Conservation (phyloP, 768 basidiomycete species). For the Serendipita sp. region DNA sequence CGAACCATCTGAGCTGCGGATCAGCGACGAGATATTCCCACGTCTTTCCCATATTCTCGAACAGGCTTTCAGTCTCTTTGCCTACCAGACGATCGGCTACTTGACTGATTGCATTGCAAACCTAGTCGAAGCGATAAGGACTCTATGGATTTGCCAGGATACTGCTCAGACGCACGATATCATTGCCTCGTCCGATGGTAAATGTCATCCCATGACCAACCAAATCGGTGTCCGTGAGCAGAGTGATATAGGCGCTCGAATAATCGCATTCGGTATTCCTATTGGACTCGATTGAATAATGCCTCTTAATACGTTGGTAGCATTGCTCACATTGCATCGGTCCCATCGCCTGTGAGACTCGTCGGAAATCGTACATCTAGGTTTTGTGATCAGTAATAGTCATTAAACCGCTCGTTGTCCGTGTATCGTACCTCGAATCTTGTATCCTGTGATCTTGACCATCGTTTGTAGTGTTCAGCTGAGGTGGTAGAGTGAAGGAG, state of each 20-base stretch:
- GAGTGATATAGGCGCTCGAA: conserved; percentile 77
- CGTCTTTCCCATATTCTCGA: conserved; percentile 78
- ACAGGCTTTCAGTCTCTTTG: conserved; percentile 65
- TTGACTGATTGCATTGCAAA: conserved; percentile 65
- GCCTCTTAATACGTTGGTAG: background rate
- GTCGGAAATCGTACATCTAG: conserved; percentile 87
- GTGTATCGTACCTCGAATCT: conserved; percentile 36
- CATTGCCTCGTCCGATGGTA: conserved; percentile 88
- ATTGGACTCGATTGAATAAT: background rate
- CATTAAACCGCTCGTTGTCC: too few relatives aligned
- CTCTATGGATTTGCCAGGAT: background rate
- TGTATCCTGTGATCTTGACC: conserved; percentile 37
- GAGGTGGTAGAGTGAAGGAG: background rate
- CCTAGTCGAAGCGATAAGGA: conserved; percentile 26
- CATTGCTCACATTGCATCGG: conserved; percentile 67
- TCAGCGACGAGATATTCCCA: conserved; percentile 82
- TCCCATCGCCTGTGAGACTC: conserved; percentile 78
- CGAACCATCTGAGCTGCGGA: conserved; percentile 79
- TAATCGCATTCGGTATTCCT: conserved; percentile 97
- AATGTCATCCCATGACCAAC: conserved; percentile 91
- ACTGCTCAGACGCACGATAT: conserved; percentile 40
- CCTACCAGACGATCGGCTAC: conserved; percentile 73
- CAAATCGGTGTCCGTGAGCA: conserved; percentile 49
- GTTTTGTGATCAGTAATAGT: conserved; percentile 3
- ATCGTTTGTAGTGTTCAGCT: conserved; percentile 7